phyloP scores from a whole-genome alignment of 768 basidiomycete genomes.

The Porpolomopsis calyptriformis region DNA sequence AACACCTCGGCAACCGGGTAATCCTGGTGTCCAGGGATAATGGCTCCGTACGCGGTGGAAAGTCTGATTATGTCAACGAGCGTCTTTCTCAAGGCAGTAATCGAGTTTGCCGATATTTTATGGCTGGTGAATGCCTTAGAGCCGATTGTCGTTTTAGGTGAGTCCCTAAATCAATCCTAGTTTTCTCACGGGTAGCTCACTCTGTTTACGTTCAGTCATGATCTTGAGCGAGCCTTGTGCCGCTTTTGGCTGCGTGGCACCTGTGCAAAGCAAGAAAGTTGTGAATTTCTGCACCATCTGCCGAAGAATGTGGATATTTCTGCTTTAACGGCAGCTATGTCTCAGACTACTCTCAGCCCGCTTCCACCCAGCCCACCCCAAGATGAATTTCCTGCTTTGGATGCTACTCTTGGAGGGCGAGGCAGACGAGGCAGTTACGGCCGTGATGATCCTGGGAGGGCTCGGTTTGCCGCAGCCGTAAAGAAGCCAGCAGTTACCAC shows the following conservation, averaged over 20 bases:
- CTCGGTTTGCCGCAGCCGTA: slow-evolving; percentile 82
- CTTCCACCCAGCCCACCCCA: slow-evolving; percentile 32
- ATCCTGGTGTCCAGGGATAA: slow-evolving; percentile 53
- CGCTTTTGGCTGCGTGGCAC: slow-evolving; percentile 98
- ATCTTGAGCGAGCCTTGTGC: slow-evolving; percentile 86
- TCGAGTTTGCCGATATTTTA: slow-evolving; percentile 90
- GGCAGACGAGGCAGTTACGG: slow-evolving; percentile 33
- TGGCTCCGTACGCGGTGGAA: slow-evolving; percentile 27
- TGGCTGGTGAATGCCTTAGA: slow-evolving; percentile 90
- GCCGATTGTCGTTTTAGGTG: slow-evolving; percentile 98
- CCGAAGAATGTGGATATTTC: slow-evolving; percentile 78
- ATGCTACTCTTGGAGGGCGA: slow-evolving; percentile 27
- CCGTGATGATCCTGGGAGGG: slow-evolving; percentile 64
- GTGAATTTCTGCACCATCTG: slow-evolving; percentile 91
- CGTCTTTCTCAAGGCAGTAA: slow-evolving; percentile 52
- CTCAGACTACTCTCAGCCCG: slow-evolving; percentile 50
- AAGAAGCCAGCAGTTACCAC: slow-evolving; percentile 48
- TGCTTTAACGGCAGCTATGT: slow-evolving; percentile 55
- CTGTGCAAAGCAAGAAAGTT: slow-evolving; percentile 91
- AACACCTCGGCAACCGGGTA: slow-evolving; percentile 57
- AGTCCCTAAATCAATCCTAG: slow-evolving; percentile 14
- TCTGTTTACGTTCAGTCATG: slow-evolving; percentile 49
- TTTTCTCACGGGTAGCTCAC: slow-evolving; percentile 6
- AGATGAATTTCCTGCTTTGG: slow-evolving; percentile 70
- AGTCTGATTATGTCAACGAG: slow-evolving; percentile 39